Conservation (phyloP, 2,329 filamentous ascomycete species). For the Madurella mycetomatis region DNA sequence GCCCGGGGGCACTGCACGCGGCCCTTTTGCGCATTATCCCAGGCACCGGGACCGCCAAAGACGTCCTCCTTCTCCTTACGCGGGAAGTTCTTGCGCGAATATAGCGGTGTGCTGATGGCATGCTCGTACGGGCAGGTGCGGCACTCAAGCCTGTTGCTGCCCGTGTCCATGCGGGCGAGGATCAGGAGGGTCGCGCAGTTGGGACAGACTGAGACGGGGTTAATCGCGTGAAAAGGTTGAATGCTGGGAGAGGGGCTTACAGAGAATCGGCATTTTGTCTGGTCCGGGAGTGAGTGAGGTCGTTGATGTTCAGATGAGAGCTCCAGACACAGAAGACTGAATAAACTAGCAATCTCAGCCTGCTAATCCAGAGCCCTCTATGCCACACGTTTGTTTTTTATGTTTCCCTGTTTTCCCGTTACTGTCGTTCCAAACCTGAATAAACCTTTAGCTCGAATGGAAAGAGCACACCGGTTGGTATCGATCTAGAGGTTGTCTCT, state of each 20-base stretch:
- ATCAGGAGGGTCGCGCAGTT: conserved; percentile 80
- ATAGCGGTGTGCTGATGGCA: conserved; percentile 72
- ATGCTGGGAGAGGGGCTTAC: conserved; percentile 19
- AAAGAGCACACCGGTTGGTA: too few species aligned
- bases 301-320: background rate
- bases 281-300: background rate
- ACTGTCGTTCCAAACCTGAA: too few species aligned
- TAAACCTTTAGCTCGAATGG: too few species aligned
- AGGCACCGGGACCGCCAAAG: conserved; percentile 80
- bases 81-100: conserved; percentile 77
- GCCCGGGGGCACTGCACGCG: conserved; percentile 77
- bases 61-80: conserved; percentile 86
- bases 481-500: too few species aligned
- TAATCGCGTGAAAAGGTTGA: background rate
- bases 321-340: too few species aligned
- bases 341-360: too few species aligned
- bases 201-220: conserved; percentile 61
- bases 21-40: conserved; percentile 87
- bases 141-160: conserved; percentile 84
- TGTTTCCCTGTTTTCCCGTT: too few species aligned
- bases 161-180: conserved; percentile 55
- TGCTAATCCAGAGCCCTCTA: too few species aligned
- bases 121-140: conserved; percentile 93
- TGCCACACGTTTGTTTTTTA: too few species aligned
- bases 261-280: conserved; percentile 26